phyloP scores from a whole-genome alignment of 1,284 basidiomycete species.

The Apiotrichum gamsii region DNA sequence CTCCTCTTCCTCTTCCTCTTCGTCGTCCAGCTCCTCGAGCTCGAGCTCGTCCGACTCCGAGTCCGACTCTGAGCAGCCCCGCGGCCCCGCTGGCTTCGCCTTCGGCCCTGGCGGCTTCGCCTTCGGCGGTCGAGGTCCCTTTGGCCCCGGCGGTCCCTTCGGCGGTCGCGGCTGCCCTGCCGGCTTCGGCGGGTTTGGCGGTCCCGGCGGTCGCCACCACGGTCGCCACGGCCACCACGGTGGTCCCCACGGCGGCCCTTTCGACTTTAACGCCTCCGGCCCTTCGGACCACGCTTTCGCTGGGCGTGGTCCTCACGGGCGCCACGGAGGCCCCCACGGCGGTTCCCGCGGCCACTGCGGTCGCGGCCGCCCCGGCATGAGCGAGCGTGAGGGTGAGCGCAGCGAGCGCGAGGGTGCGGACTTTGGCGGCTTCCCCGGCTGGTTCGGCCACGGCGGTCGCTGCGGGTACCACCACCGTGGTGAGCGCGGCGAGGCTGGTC shows the following conservation, averaged over 20 bases:
- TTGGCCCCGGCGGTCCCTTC: background rate
- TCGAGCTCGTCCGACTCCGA: background rate
- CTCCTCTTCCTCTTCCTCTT: background rate
- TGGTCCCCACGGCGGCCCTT: background rate
- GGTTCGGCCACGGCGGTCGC: too few relatives aligned
- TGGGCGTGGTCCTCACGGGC: too few relatives aligned
- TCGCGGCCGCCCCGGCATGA: too few relatives aligned
- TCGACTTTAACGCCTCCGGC: background rate
- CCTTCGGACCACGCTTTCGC: background rate
- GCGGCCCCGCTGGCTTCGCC: background rate
- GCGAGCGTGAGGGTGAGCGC: too few relatives aligned
- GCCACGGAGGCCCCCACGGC: too few relatives aligned
- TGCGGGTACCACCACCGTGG: too few relatives aligned
- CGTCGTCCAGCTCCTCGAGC: background rate
- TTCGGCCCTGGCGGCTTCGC: background rate
- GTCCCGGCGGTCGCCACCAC: background rate
- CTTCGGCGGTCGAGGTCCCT: background rate
- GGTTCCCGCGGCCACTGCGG: too few relatives aligned
- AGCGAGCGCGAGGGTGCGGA: too few relatives aligned
- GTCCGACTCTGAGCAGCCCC: background rate
- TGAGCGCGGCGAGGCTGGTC: too few relatives aligned
- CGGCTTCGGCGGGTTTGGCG: background rate
- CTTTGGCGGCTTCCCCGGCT: too few relatives aligned
- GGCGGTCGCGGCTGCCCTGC: background rate
- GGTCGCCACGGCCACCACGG: background rate